phyloP scores from a whole-genome alignment of 1,139 yeast species.

The Candida glucosophila region DNA sequence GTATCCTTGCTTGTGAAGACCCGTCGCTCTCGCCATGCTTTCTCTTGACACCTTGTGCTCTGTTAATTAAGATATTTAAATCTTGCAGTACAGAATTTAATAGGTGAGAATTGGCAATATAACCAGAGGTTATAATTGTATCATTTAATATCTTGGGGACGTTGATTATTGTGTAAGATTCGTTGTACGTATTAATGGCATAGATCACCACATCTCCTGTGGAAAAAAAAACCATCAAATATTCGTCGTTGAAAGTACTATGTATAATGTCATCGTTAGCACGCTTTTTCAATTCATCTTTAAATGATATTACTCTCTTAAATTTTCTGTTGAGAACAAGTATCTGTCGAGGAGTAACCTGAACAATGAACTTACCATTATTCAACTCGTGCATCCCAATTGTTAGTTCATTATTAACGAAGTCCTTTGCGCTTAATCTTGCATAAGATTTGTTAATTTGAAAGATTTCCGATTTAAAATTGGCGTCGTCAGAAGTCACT shows the following conservation, averaged over 20 bases:
- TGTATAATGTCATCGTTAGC: slow-evolving; percentile 40
- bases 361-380: slow-evolving; percentile 57
- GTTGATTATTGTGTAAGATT: slow-evolving; percentile 25
- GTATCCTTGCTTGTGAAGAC: no score
- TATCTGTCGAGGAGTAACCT: slow-evolving; percentile 63
- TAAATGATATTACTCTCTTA: slow-evolving; percentile 28
- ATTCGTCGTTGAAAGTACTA: slow-evolving; percentile 44
- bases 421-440: slow-evolving; percentile 54
- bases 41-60: slow-evolving; percentile 24
- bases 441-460: slow-evolving; percentile 61
- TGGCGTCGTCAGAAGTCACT: slow-evolving; percentile 63
- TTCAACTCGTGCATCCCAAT: slow-evolving; percentile 58
- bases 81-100: slow-evolving; percentile 36
- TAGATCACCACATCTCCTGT: slow-evolving; percentile 50
- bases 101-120: slow-evolving; percentile 41
- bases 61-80: slow-evolving; percentile 21
- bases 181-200: slow-evolving; percentile 33
- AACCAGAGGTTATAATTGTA: slow-evolving; percentile 62
- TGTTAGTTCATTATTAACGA: slow-evolving; percentile 57
- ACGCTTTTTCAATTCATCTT: slow-evolving; percentile 21
- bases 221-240: slow-evolving; percentile 43
- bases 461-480: slow-evolving; percentile 64
- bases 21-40: slow-evolving; percentile 12
- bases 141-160: slow-evolving; percentile 49
- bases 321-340: slow-evolving; percentile 60